Conservation (phyloP, 441 rosid genomes). For the Arabidopsis lyrata region DNA sequence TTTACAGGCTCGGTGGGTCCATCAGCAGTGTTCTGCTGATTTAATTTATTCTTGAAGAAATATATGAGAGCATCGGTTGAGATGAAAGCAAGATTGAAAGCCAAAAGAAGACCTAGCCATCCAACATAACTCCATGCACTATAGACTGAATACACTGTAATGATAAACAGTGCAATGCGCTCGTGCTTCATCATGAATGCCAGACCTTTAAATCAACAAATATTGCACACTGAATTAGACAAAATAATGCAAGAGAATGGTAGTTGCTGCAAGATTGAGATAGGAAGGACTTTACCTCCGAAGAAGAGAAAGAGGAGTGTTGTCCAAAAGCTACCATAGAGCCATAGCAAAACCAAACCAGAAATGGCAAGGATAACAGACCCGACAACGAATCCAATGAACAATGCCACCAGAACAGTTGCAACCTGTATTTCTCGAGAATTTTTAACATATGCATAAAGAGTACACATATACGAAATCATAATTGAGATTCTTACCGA, state of each 20-base stretch:
- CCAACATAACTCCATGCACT: slow-evolving; percentile 86
- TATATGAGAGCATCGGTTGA: slow-evolving; percentile 86
- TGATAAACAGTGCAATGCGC: slow-evolving; percentile 68
- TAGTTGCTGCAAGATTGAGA: slow-evolving; percentile 10
- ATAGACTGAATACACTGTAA: slow-evolving; percentile 72
- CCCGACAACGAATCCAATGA: slow-evolving; percentile 73
- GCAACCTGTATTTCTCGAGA: slow-evolving; percentile 56
- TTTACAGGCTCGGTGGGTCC: slow-evolving; percentile 55
- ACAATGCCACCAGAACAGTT: slow-evolving; percentile 65
- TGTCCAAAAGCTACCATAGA: slow-evolving; percentile 96
- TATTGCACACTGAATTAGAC: slow-evolving; percentile 32
- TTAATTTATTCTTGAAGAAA: slow-evolving; percentile 69
- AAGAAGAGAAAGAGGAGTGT: slow-evolving; percentile 65
- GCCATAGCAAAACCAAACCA: slow-evolving; percentile 77
- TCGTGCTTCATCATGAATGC: slow-evolving; percentile 72
- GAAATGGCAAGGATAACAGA: slow-evolving; percentile 65
- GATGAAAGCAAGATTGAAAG: slow-evolving; percentile 84
- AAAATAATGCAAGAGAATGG: slow-evolving; percentile 22
- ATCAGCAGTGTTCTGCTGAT: slow-evolving; percentile 58
- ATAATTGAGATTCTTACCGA: slow-evolving; percentile 55
- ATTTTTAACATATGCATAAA: slow-evolving; percentile 32
- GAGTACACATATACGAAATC: slow-evolving; percentile 21
- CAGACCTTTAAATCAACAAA: slow-evolving; percentile 61
- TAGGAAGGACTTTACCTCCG: slow-evolving; percentile 63
- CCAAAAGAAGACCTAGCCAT: slow-evolving; percentile 86